phyloP scores from a whole-genome alignment of 2,329 filamentous ascomycete species.

The Madurella fahalii region DNA sequence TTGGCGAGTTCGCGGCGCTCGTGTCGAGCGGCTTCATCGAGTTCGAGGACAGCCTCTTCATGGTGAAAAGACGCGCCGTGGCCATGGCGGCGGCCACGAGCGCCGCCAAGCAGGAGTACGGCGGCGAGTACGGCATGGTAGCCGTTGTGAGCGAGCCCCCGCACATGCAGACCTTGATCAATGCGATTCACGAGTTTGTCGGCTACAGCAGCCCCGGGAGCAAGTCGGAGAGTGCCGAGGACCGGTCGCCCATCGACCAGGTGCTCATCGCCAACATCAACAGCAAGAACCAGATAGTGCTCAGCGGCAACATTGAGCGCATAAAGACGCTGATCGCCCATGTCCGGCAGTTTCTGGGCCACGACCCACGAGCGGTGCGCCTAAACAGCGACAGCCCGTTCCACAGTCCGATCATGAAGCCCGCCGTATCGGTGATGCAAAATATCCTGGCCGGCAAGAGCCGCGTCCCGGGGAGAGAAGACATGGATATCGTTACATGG shows the following conservation, averaged over 20 bases:
- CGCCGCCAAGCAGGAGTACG: conserved; percentile 60
- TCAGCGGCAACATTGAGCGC: conserved; percentile 79
- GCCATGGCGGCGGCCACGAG: conserved; percentile 76
- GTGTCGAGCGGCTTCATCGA: conserved; percentile 77
- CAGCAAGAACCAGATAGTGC: conserved; percentile 91
- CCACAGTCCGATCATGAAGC: conserved; percentile 87
- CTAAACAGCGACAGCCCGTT: conserved; percentile 87
- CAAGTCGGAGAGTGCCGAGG: conserved; percentile 63
- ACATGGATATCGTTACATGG: conserved; percentile 66
- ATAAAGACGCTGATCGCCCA: conserved; percentile 81
- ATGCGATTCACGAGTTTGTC: conserved; percentile 74
- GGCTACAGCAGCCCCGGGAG: conserved; percentile 62
- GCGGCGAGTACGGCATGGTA: conserved; percentile 90
- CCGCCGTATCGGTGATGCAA: conserved; percentile 71
- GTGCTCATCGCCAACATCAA: conserved; percentile 93
- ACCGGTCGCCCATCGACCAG: conserved; percentile 74
- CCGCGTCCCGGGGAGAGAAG: conserved; percentile 48
- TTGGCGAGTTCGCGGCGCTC: conserved; percentile 89
- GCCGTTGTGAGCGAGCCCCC: conserved; percentile 83
- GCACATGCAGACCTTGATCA: conserved; percentile 65
- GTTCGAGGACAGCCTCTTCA: conserved; percentile 71
- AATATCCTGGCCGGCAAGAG: conserved; percentile 59
- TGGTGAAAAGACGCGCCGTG: conserved; percentile 75
- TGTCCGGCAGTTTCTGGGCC: conserved; percentile 81
- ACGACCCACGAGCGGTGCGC: conserved; percentile 83